Evolutionary conservation across 495 filamentous ascomycete genomes (phyloP), one percentile per base, ranked within the genome.

Genomic region (Aspergillus panamensis): DNA sequence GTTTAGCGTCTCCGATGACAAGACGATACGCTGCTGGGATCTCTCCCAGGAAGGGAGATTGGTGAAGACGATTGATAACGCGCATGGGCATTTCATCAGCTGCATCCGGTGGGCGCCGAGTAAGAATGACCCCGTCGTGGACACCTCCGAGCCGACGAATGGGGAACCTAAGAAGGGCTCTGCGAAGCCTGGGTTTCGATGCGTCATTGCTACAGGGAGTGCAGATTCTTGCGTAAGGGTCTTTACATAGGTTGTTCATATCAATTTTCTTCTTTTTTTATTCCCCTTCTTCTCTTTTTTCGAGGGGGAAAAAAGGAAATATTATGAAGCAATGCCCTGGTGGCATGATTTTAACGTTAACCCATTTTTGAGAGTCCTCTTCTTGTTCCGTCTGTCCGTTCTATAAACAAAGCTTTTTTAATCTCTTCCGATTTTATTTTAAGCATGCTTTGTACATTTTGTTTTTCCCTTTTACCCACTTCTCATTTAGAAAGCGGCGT

Each of bases 1-100:
- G 2, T 72, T 98, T 16, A 90, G 85, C 30, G 89, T 87, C 2
- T 77, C 87, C 25, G 93, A 98, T 65, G 93, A 98, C 69, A 96
- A 96, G 70, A 92, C 90, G 8, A 75, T 98, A 30, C 79, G 92
- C 44, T 96, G 93, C 75, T 98, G 93, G 93, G 93, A 98, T 75
- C 76, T 98, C 13, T 79, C 81, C 14, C 94, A 98, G 65, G 92
- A 96, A 69, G 89, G 90, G 14, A 89, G 88, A 62, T 91, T 91
- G 62, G 92, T 97, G 54, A 92, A 92, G 74, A 87, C 82, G 3
- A 70, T 96, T 10, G 89, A 93, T 10, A 43, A 50, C 63, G 88
- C 85, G 3, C 93, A 96, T 69, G 85, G 78, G 8, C 91, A 92
- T 68, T 98, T 98, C 63, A 82, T 97, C 39, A 89, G 82, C 58